Percentiles rank a stretch among this genome's conserved stretches.
These are phyloP conservation scores for Scheffersomyces illinoinensis DNA, from an alignment of 1,139 yeast species.

Conservation along the genomic window DNA sequence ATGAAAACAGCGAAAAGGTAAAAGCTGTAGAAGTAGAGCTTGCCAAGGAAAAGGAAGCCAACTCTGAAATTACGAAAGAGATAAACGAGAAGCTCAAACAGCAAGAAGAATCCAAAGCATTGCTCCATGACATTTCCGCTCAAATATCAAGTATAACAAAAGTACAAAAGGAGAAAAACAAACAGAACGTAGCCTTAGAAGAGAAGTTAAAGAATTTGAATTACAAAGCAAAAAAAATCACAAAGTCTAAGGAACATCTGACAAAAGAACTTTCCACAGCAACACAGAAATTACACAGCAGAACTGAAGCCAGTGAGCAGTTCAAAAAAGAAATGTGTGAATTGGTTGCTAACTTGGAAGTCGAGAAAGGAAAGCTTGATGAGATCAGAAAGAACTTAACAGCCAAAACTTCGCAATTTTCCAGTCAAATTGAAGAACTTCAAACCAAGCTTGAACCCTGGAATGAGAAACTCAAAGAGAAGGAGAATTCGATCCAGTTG, in stretches of 20 bases:
- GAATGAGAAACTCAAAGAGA: constrained; percentile 67
- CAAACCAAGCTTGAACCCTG: constrained; percentile 82
- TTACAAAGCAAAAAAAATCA: constrained; percentile 60
- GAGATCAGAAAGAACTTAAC: constrained; percentile 67
- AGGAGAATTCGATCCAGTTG: constrained; percentile 65
- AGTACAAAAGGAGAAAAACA: constrained; percentile 37
- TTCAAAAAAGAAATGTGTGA: constrained; percentile 42
- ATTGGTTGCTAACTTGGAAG: constrained; percentile 46
- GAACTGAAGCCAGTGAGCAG: constrained; percentile 44
- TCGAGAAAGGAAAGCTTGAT: constrained; percentile 59
- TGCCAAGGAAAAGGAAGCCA: constrained; percentile 48
- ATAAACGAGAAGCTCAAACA: constrained; percentile 41
- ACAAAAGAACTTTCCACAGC: constrained; percentile 42
- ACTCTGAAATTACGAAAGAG: constrained; percentile 42
- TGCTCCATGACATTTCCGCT: constrained; percentile 27
- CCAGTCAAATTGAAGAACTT: constrained; percentile 60
- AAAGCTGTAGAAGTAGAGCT: constrained; percentile 44
- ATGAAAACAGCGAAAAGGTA: constrained; percentile 34
- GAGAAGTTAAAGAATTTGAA: constrained; percentile 71
- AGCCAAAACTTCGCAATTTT: constrained; percentile 68
- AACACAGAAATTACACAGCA: constrained; percentile 45
- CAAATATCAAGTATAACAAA: constrained; percentile 38
- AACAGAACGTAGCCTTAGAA: constrained; percentile 64
- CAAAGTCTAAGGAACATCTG: constrained; percentile 46
- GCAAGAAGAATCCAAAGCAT: constrained; percentile 28